A percentile compares a stretch with the other conserved stretches of the same genome.
Conservation (phyloP, 371 early-diverging fungal species). For the Coemansia sp. region DNA sequence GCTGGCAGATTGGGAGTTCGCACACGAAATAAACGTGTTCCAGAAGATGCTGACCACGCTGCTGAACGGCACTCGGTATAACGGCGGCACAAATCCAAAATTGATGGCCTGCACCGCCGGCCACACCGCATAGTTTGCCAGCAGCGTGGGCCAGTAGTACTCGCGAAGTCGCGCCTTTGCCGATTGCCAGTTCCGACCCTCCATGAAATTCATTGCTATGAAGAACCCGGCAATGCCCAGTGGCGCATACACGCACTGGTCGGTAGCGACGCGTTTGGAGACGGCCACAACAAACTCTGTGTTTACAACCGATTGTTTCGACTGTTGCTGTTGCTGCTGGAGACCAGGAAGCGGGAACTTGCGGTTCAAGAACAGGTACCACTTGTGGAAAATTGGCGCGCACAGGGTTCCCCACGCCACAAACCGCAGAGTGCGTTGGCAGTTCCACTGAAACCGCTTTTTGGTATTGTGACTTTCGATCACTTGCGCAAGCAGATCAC, state of each 20-base stretch:
- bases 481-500: conserved; percentile 69
- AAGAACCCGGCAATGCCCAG: conserved; percentile 69
- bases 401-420: conserved; percentile 70
- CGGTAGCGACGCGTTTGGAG: conserved; percentile 59
- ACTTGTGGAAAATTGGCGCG: conserved; percentile 71
- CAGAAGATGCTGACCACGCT: conserved; percentile 75
- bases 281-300: conserved; percentile 22
- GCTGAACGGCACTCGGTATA: conserved; percentile 73
- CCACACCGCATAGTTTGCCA: conserved; percentile 80
- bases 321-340: not conserved
- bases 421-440: conserved; percentile 53
- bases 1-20: conserved; percentile 53
- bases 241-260: conserved; percentile 76
- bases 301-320: conserved; percentile 10
- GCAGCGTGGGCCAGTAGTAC: conserved; percentile 62
- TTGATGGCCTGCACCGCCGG: conserved; percentile 77
- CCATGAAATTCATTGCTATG: conserved; percentile 63
- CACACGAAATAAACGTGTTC: conserved; percentile 75
- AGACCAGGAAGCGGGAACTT: conserved; percentile 57
- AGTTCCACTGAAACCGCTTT: conserved; percentile 42
- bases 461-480: conserved; percentile 27
- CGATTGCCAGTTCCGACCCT: conserved; percentile 57
- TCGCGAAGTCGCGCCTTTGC: conserved; percentile 62
- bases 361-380: conserved; percentile 71
- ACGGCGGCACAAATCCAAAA: conserved; percentile 73